These are phyloP conservation scores for Eucalyptus coolabah DNA, from an alignment of 345 rosid species.

Conservation along the genomic window DNA sequence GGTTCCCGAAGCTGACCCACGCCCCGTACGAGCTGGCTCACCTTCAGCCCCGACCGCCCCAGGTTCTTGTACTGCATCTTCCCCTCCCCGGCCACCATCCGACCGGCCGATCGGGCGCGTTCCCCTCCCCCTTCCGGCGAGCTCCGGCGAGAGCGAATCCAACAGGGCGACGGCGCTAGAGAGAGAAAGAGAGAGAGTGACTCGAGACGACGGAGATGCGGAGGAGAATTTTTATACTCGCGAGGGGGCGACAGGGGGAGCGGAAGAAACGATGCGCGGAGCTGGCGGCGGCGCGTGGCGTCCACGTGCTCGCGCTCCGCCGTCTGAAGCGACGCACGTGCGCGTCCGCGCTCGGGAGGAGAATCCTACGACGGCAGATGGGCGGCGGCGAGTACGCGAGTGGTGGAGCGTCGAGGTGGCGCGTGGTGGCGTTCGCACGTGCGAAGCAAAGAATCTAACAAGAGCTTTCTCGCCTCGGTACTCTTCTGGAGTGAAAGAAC, in stretches of 20 bases:
- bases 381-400: not conserved
- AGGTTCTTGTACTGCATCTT: conserved; percentile 85
- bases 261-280: not conserved
- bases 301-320: not conserved
- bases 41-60: conserved; percentile 85
- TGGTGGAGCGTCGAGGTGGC: not conserved
- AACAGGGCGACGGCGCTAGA: not conserved
- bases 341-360: not conserved
- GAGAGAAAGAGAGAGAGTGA: not conserved
- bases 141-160: not conserved
- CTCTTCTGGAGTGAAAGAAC: not conserved
- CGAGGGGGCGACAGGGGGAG: too few relatives aligned
- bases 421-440: not conserved
- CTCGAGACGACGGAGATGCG: too few relatives aligned
- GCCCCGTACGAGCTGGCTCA: conserved; percentile 91
- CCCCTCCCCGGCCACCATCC: not conserved
- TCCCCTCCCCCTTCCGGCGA: not conserved
- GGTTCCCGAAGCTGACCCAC: conserved; percentile 97
- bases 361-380: not conserved
- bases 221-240: not conserved
- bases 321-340: not conserved
- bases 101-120: not conserved
- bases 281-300: not conserved
- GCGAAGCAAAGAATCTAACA: not conserved
- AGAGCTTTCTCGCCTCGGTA: not conserved